Evolutionary conservation across 2,329 filamentous ascomycete genomes (phyloP).

Genomic region (Pyrenophora seminiperda): DNA sequence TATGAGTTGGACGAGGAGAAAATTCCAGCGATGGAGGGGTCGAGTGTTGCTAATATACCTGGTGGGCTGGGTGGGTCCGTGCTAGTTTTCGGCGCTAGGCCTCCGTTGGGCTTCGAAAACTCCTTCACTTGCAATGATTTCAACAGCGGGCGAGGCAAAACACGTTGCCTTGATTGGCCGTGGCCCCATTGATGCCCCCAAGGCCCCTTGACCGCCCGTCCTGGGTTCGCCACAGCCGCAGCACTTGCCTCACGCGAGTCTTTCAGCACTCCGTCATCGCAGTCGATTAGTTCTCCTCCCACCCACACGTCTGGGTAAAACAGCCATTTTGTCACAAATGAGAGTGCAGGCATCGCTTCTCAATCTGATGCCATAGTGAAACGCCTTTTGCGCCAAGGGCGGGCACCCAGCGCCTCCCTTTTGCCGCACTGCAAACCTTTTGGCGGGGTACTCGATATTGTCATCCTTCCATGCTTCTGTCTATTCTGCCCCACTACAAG

Average conservation of each 20-base stretch:
- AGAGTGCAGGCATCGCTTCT: background rate
- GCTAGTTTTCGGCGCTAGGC: slow-evolving; percentile 19
- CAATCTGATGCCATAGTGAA: background rate
- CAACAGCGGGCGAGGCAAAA: slow-evolving; percentile 19
- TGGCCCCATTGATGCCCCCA: background rate
- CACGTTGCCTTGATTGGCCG: slow-evolving; percentile 16
- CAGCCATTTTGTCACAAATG: too few species aligned
- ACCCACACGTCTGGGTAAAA: too few species aligned
- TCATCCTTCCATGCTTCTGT: slow-evolving; percentile 16
- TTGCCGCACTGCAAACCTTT: slow-evolving; percentile 18
- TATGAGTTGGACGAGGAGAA: slow-evolving; percentile 22
- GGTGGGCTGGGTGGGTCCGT: slow-evolving; percentile 12
- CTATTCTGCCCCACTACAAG: slow-evolving; percentile 19
- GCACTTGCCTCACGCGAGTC: slow-evolving; percentile 26
- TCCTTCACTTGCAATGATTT: slow-evolving; percentile 20
- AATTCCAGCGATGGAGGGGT: slow-evolving; percentile 15
- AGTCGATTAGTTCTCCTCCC: background rate
- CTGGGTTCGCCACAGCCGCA: slow-evolving; percentile 30
- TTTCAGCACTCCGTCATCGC: slow-evolving; percentile 16
- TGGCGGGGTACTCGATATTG: slow-evolving; percentile 23
- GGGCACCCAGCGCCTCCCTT: background rate
- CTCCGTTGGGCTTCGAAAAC: slow-evolving; percentile 22
- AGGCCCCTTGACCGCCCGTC: slow-evolving; percentile 24
- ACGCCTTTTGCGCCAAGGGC: background rate
- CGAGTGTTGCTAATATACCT: slow-evolving; percentile 16